Evolutionary conservation across 2,329 filamentous ascomycete species (phyloP).

Genomic region (Salinomyces thailandicus): DNA sequence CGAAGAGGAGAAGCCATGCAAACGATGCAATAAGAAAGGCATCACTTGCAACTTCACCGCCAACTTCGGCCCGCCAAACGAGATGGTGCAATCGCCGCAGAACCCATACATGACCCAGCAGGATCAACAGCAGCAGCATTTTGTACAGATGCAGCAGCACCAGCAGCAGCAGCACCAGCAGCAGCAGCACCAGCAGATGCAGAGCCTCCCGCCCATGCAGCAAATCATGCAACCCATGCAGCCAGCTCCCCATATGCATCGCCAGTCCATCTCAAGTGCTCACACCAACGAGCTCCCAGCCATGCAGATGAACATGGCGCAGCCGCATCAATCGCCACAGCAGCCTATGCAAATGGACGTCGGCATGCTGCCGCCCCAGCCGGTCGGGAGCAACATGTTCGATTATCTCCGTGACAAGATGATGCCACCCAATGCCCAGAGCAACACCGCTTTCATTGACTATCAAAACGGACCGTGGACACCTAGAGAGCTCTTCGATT

Average conservation of each 20-base stretch:
- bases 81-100: constrained; percentile 15
- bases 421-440: constrained; percentile 14
- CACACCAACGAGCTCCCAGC: constrained; percentile 8
- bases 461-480: constrained; percentile 30
- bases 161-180: constrained; percentile 3
- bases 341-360: constrained; percentile 17
- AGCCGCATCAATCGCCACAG: constrained; percentile 5
- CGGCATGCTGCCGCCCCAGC: constrained; percentile 21
- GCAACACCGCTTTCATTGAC: constrained; percentile 16
- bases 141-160: constrained; percentile 3
- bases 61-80: constrained; percentile 11
- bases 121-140: constrained; percentile 12
- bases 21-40: constrained; percentile 40
- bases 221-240: constrained; percentile 17
- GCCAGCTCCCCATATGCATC: constrained; percentile 9
- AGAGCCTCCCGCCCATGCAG: constrained; percentile 11
- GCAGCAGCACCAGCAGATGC: constrained; percentile 7
- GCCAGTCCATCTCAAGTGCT: constrained; percentile 8
- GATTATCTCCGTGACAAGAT: constrained; percentile 27
- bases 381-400: constrained; percentile 20
- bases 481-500: constrained; percentile 35
- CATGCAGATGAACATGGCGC: constrained; percentile 7
- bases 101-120: constrained; percentile 12
- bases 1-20: constrained; percentile 45
- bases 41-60: constrained; percentile 32